Evolutionary conservation across 2,329 filamentous ascomycete species (phyloP).

Genomic region (Colletotrichum tropicale): DNA sequence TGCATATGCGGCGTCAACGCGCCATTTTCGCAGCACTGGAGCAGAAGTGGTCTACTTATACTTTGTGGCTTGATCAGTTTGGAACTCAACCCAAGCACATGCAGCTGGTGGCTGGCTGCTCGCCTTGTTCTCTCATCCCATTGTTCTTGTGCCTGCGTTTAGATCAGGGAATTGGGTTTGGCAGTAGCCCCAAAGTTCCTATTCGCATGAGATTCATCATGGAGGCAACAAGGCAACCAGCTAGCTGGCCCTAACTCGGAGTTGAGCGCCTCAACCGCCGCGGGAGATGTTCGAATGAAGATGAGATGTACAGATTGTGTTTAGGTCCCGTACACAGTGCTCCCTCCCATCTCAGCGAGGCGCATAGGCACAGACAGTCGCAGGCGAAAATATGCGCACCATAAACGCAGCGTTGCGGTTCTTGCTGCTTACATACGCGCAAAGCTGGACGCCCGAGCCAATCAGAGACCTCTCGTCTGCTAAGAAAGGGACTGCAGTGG

Average conservation of each 20-base stretch:
- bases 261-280: neutral
- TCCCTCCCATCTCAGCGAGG: neutral
- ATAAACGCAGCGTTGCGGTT: neutral
- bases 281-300: neutral
- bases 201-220: neutral
- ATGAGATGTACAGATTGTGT: neutral
- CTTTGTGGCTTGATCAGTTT: neutral
- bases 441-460: neutral
- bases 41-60: neutral
- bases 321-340: neutral
- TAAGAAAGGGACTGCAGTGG: neutral
- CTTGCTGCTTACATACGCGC: slow-evolving; percentile 3
- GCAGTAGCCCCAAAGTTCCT: neutral
- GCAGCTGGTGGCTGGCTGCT: neutral
- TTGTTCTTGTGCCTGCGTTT: neutral
- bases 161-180: neutral
- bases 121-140: neutral
- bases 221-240: neutral
- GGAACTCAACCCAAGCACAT: neutral
- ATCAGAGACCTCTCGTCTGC: neutral
- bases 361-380: neutral
- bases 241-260: neutral
- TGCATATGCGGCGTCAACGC: neutral
- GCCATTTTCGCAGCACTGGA: neutral
- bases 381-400: neutral